These are phyloP conservation scores for Pseudogymnoascus sp. DNA, from an alignment of 2,329 filamentous ascomycete genomes.

Conservation along the genomic window DNA sequence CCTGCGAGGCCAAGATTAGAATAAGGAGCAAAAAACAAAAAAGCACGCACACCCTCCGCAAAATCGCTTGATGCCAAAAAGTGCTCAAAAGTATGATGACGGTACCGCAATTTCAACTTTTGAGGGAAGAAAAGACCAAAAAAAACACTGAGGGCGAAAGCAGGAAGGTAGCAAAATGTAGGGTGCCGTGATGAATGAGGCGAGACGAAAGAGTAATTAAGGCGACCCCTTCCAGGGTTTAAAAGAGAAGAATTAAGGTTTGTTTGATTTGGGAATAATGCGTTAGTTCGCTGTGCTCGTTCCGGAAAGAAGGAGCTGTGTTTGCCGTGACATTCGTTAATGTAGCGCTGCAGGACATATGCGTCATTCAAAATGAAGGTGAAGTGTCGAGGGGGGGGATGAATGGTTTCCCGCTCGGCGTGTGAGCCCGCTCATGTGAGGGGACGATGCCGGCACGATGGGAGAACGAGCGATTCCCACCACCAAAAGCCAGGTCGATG, in stretches of 20 bases:
- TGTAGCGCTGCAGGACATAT: not conserved
- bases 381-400: not conserved
- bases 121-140: not conserved
- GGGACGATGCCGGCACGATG: not conserved
- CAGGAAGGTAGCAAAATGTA: not conserved
- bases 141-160: not conserved
- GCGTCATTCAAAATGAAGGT: not conserved
- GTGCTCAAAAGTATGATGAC: not conserved
- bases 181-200: not conserved
- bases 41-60: not conserved
- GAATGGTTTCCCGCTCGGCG: not conserved
- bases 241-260: not conserved
- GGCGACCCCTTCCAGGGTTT: not conserved
- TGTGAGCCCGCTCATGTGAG: not conserved
- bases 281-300: not conserved
- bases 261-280: not conserved
- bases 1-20: not conserved
- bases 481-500: not conserved
- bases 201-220: not conserved
- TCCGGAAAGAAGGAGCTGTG: not conserved
- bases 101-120: not conserved
- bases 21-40: not conserved
- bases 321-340: slow-evolving; percentile 4
- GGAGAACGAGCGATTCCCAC: not conserved
- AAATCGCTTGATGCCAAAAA: not conserved